These are phyloP conservation scores for Sporisorium sorghi DNA, from an alignment of 1,284 basidiomycete species.

Conservation along the genomic window DNA sequence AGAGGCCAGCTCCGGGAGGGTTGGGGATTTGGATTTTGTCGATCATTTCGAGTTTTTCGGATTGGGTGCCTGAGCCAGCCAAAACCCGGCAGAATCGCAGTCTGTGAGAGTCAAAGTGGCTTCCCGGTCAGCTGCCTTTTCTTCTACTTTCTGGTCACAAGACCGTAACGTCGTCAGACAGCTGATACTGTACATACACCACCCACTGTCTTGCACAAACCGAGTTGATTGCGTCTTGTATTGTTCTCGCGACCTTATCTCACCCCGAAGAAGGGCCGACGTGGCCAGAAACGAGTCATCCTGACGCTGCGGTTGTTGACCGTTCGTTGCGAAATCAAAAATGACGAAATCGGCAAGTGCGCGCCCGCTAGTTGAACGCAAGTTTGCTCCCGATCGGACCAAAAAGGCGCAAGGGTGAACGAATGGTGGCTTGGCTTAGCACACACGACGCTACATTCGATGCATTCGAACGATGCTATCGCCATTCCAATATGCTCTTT, in stretches of 20 bases:
- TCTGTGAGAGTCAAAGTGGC: not conserved
- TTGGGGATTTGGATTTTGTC: slow-evolving; percentile 11
- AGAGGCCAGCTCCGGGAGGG: slow-evolving; percentile 21
- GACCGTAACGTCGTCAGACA: slow-evolving; percentile 3
- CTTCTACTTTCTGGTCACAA: slow-evolving; percentile 23
- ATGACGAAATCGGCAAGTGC: slow-evolving; percentile 5
- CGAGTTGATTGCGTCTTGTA: not conserved
- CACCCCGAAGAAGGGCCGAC: not conserved
- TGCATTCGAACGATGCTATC: slow-evolving; percentile 7
- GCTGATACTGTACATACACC: too few relatives aligned
- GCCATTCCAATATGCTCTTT: not conserved
- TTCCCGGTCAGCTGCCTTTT: too few relatives aligned
- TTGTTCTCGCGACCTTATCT: not conserved
- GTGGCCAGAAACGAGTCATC: not conserved
- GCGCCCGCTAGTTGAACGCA: too few relatives aligned
- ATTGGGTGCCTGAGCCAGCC: not conserved
- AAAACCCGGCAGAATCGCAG: not conserved
- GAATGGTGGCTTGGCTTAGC: slow-evolving; percentile 6
- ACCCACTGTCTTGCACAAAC: too few relatives aligned
- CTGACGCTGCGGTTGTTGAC: not conserved
- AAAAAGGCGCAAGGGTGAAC: too few relatives aligned
- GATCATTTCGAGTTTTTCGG: slow-evolving; percentile 3
- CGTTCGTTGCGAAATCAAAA: not conserved
- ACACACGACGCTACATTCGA: slow-evolving; percentile 30
- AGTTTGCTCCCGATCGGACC: slow-evolving; percentile 12